Percentiles rank a stretch among this genome's conserved stretches.
Conservation (phyloP, 2,329 filamentous ascomycete species). For the Fusarium sp. region DNA sequence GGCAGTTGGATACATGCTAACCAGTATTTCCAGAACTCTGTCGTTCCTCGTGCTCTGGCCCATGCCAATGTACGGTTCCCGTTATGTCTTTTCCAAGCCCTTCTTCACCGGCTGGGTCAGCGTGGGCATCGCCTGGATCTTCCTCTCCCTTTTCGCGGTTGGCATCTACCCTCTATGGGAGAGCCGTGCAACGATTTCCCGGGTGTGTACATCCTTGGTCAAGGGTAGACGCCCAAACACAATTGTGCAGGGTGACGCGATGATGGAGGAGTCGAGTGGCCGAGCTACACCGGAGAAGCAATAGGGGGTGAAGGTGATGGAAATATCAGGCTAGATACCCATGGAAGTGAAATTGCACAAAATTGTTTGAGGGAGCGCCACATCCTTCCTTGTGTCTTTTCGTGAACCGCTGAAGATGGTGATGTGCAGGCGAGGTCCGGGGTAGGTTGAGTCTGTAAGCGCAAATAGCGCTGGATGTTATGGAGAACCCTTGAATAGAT, state of each 20-base stretch:
- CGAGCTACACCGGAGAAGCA: conserved; percentile 24
- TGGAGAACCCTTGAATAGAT: neutral
- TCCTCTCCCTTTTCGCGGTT: conserved; percentile 76
- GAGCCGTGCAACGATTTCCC: conserved; percentile 68
- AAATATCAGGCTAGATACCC: neutral
- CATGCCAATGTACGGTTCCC: conserved; percentile 87
- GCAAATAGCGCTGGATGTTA: neutral
- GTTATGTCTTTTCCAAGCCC: conserved; percentile 69
- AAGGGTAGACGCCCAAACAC: conserved; percentile 24
- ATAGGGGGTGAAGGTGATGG: neutral
- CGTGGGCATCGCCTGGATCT: conserved; percentile 78
- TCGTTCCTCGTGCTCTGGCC: conserved; percentile 71
- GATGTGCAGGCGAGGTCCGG: neutral
- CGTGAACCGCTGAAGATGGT: neutral
- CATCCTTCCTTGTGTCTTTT: neutral
- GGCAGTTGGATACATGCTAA: conserved; percentile 9
- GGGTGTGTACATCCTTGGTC: conserved; percentile 17
- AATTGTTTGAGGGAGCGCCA: neutral
- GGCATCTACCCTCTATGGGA: conserved; percentile 86
- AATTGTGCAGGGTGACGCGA: conserved; percentile 16
- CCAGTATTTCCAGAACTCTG: conserved; percentile 60
- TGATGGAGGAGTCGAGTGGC: conserved; percentile 10
- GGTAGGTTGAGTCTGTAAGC: neutral
- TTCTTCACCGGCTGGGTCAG: conserved; percentile 82
- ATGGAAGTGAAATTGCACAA: neutral